Evolutionary conservation across 805 yeast genomes (phyloP).

Genomic region (Starmerella scarabaei): DNA sequence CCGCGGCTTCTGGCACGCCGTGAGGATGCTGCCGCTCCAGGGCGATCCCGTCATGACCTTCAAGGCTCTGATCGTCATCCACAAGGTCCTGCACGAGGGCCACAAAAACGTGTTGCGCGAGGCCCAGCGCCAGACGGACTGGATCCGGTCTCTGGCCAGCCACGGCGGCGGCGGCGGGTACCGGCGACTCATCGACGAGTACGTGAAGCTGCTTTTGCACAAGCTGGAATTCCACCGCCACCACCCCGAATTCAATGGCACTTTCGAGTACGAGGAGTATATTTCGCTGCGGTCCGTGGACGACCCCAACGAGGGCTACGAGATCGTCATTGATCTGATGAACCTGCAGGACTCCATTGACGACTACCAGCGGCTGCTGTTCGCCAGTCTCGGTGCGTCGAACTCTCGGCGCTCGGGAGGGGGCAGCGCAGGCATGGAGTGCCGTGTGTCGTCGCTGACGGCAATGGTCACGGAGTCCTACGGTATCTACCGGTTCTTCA

Average conservation of each 20-base stretch:
- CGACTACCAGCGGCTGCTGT: constrained; percentile 60
- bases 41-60: constrained; percentile 73
- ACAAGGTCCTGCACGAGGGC: constrained; percentile 96
- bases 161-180: constrained; percentile 35
- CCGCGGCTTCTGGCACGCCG: constrained; percentile 69
- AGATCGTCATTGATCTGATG: constrained; percentile 74
- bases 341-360: constrained; percentile 73
- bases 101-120: constrained; percentile 73
- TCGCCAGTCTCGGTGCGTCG: constrained; percentile 45
- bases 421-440: constrained; percentile 38
- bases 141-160: constrained; percentile 55
- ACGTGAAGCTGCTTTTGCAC: constrained; percentile 52
- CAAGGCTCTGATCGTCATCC: constrained; percentile 73
- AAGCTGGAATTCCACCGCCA: constrained; percentile 72
- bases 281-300: constrained; percentile 73
- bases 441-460: constrained; percentile 73
- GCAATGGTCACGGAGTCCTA: constrained; percentile 85
- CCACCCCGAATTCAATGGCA: constrained; percentile 86
- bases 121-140: constrained; percentile 63
- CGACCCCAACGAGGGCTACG: constrained; percentile 93
- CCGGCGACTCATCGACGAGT: constrained; percentile 63
- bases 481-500: constrained; percentile 80
- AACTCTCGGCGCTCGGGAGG: constrained; percentile 32
- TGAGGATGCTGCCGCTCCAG: constrained; percentile 68
- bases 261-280: constrained; percentile 91